Conservation (phyloP, 2,329 filamentous ascomycete species). For the Phyllosticta citrichinensis region DNA sequence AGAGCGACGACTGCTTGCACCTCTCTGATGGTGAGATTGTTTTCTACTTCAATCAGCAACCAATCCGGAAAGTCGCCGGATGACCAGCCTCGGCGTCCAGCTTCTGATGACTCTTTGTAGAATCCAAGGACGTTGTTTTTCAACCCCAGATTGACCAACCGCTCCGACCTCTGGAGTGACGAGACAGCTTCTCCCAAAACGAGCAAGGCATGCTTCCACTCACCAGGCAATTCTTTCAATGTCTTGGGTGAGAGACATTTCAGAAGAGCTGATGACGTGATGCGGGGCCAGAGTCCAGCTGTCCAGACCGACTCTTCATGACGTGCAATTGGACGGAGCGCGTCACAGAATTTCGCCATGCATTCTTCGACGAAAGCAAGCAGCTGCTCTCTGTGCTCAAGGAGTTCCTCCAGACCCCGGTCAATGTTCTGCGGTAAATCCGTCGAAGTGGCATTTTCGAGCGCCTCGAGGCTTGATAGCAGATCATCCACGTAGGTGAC, state of each 20-base stretch:
- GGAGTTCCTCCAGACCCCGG: background rate
- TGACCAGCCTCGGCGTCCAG: constrained; percentile 48
- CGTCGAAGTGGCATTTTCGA: no score
- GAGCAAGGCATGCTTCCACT: background rate
- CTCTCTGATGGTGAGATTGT: constrained; percentile 50
- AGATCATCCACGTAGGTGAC: background rate
- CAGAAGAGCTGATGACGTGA: background rate
- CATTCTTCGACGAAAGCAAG: no score
- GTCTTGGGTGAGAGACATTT: background rate
- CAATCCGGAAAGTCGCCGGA: constrained; percentile 46
- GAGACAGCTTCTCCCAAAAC: background rate
- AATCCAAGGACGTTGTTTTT: background rate
- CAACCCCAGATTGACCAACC: background rate
- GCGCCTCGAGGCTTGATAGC: background rate
- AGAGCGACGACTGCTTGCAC: constrained; percentile 55
- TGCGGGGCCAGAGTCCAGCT: background rate
- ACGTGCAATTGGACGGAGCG: no score
- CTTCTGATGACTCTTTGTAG: constrained; percentile 1
- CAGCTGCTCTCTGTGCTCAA: no score
- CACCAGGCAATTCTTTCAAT: no score
- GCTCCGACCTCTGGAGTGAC: background rate
- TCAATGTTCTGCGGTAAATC: no score
- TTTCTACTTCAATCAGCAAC: constrained; percentile 56
- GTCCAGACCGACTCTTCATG: background rate
- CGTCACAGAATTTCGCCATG: no score